Conservation (phyloP, 202 grass and related monocot genomes). For the Zoysia matrella region DNA sequence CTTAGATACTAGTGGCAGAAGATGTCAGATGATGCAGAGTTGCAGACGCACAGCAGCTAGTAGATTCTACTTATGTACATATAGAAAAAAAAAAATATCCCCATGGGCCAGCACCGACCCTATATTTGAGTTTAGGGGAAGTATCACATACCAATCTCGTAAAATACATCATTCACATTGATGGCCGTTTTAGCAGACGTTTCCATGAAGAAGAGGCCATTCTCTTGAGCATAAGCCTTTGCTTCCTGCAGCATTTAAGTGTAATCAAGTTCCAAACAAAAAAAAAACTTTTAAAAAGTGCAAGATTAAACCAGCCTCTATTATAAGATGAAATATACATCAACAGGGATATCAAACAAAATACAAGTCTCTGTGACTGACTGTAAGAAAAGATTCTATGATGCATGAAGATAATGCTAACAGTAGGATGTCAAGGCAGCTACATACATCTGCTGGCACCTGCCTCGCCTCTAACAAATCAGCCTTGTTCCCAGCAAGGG, state of each 20-base stretch:
- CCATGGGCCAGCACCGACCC: background rate
- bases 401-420: background rate
- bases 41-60: background rate
- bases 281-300: background rate
- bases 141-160: conserved; percentile 79
- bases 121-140: background rate
- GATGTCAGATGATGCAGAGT: background rate
- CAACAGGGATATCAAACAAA: background rate
- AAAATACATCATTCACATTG: conserved; percentile 93
- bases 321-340: conserved; percentile 3
- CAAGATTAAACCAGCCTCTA: conserved; percentile 18
- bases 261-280: background rate
- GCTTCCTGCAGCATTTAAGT: conserved; percentile 64
- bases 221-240: conserved; percentile 79
- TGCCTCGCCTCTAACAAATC: conserved; percentile 78
- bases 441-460: conserved; percentile 73
- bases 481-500: conserved; percentile 95
- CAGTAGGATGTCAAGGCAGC: conserved; percentile 15
- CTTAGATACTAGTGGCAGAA: conserved; percentile 3
- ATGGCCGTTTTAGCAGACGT: conserved; percentile 87
- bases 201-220: conserved; percentile 92
- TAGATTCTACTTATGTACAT: background rate
- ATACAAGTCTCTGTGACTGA: background rate
- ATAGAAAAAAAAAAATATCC: background rate
- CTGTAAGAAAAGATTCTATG: background rate